Base-by-base conservation (phyloP, 805 yeast species). In the Candida endomychidarum region DNA sequence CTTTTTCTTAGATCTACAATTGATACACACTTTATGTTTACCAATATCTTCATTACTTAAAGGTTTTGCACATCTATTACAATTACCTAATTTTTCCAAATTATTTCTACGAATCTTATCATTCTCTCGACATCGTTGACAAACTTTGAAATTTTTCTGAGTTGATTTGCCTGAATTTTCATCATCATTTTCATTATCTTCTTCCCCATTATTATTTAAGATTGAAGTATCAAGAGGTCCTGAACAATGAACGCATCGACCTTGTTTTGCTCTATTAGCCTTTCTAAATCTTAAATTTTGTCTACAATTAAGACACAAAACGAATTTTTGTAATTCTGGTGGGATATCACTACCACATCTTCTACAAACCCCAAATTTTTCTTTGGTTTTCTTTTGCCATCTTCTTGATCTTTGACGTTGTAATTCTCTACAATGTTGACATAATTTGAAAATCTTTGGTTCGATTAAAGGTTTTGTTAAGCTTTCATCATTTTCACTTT, bases 191-290 rank as follows among this genome's bases (percentile, higher is more conserved):
- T 34, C 31, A 16, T 20, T 18, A 37, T 38, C 41, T 2, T 44
- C 48, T 32, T 50, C 50, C 8, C 49, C 54, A 21, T 60, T 63
- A 18, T 55, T 60, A 11, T 61, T 54, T 21, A 65, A 57, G 20
- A 67, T 64, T 40, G 66, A 62, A 1, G 72, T 64, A 40, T 67
- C 70, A 5, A 70, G 55, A 6, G 81, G 79, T 2, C 85, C 84
- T 1, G 80, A 67, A 46, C 87, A 81, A 52, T 81, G 86, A 11
- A 81, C 83, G 60, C 87, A 81, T 50, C 73, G 74, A 0, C 87
- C 86, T 47, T 70, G 74, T 9, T 78, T 77, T 5, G 78, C 83
- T 28, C 87, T 63, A 38, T 67, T 71, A 0, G 79, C 78, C 51
- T 81, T 81, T 34, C 79, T 62, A 2, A 72, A 61, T 46, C 86